Evolutionary conservation across 768 basidiomycete species (phyloP), one percentile per base, ranked within the genome.

Genomic region (Russula emetica): DNA sequence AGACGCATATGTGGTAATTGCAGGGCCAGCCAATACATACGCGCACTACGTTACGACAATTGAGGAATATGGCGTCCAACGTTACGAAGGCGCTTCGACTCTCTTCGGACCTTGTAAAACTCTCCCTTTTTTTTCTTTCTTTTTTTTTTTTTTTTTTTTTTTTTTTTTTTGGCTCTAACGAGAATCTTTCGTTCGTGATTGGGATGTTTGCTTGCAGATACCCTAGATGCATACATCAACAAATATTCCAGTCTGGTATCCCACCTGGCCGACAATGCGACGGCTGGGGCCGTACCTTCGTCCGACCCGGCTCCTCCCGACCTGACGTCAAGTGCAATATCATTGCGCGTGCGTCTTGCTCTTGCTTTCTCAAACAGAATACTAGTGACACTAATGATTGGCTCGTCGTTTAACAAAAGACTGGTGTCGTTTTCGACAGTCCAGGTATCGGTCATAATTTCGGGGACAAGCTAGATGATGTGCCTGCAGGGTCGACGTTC

Each of bases 1-100:
- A 53, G 80, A 87, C 67, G 88, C 87, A 4, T 87, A 88, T 67
- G 87, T 92, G 64, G 88, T 90, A 58, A 75, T 90, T 60, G 85
- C 87, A 16, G 90, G 88, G 16, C 90, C 90, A n/a, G 88, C 88
- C 6, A 92, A 91, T 67, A 86, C 87, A 6, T 92, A 92, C 70
- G 82, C 77, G 0, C 89, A 90, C 74, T 89, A 90, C 71, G 78
- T 90, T 57, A 76, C 88, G 2, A 90, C 88, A 32, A 78, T 76
- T 11, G 88, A 92, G 72, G 88, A 90, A 72, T 91, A 89, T 71
- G 74, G 78, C 26, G 74, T 88, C 16, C 90, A 92, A 73, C 80
- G 90, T 55, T 90, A 90, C 68, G 90, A 92, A 74, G 90, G 89
- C 55, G 89, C 87, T 0, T 90, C 89, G 50, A 91, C 87, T 10